Base-by-base conservation (phyloP, 352 stramenopile species). In the Pythium oligandrum region DNA sequence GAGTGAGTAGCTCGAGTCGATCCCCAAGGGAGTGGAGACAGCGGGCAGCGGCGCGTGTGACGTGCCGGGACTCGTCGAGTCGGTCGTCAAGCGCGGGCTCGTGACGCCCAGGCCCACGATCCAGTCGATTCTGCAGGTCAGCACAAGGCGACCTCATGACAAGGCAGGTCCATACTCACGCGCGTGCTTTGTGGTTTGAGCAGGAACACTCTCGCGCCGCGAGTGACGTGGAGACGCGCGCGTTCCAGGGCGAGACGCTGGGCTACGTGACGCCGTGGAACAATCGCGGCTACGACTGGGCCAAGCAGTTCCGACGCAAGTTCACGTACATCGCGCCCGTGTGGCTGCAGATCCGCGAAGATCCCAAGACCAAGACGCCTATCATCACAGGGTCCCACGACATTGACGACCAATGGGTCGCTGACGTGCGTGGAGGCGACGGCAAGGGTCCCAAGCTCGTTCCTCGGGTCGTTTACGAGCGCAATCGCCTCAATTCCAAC, bases 181-280 rank as follows among this genome's bases (percentile, higher is more conserved):
- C 51, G n/a, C 8, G 17, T 2, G 50, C 17, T 10, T 81, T 82
- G 42, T 40, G 17, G 17, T 26, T 26, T 26, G 17, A 26, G 17
- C 17, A 26, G 17, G 17, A 26, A 26, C 17, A 26, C 17, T 26
- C 17, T 26, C 17, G 17, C 0, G 17, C 17, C 17, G 17, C 17
- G 17, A 26, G 17, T 26, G 17, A 26, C 17, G 17, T 26, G 17
- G 17, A 26, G 17, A 26, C 17, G 17, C 17, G 17, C 17, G 17
- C 56, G 7, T 88, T 89, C 40, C 17, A 36, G 9, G 73, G 75
- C 11, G 80, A 91, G 56, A 78, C 67, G 31, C 55, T 93, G 35
- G 80, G 76, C 17, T 93, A 90, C 55, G 80, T 93, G 54, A 93
- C 83, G 3, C 83, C 83, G 9, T 93, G 83, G 80, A 90, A 93